phyloP scores from a whole-genome alignment of 179 eudicot genomes.

The Gypsophila paniculata region DNA sequence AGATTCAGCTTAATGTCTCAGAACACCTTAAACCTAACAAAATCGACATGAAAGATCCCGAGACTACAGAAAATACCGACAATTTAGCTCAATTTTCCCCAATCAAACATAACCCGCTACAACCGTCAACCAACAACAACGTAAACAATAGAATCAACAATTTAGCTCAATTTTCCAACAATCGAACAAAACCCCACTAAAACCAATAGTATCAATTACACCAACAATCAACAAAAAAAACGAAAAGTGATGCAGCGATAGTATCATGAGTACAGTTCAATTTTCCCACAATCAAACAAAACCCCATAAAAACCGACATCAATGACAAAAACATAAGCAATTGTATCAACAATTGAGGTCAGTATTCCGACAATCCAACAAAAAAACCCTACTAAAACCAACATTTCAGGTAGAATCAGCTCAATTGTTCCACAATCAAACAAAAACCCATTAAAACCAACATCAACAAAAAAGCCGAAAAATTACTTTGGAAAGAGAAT shows the following conservation, averaged over 20 bases:
- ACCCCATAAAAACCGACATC: background rate
- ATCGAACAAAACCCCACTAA: background rate
- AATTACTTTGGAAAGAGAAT: too few species aligned
- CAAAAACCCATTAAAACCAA: too few species aligned
- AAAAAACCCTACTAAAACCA: background rate
- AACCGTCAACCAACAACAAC: background rate
- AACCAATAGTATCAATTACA: background rate
- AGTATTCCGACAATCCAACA: background rate
- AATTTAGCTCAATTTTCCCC: too few species aligned
- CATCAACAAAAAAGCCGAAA: too few species aligned
- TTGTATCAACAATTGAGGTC: background rate
- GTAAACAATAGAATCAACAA: slow-evolving; percentile 73
- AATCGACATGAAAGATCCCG: too few species aligned
- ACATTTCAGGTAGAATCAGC: too few species aligned
- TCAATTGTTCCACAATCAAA: background rate
- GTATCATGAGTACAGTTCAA: background rate
- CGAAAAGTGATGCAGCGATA: background rate
- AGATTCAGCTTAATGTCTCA: too few species aligned
- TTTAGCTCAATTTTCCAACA: slow-evolving; percentile 13
- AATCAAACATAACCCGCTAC: too few species aligned
- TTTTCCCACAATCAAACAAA: background rate
- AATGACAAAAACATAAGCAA: background rate
- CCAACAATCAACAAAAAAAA: background rate
- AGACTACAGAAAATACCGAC: too few species aligned
- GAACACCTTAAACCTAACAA: too few species aligned